phyloP scores from a whole-genome alignment of 2,329 filamentous ascomycete species.

The Aureobasidium sp. region DNA sequence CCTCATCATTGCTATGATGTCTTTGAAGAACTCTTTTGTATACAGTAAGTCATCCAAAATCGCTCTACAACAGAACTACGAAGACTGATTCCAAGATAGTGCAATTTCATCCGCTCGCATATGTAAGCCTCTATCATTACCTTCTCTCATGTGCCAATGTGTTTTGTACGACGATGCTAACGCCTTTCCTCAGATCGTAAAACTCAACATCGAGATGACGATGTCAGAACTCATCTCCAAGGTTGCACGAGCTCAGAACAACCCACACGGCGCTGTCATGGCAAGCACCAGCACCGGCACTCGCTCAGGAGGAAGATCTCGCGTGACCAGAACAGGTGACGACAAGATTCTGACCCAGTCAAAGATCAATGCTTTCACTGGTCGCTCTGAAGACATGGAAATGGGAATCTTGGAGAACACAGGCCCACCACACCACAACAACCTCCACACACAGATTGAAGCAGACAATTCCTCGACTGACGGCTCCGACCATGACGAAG shows the following conservation, averaged over 20 bases:
- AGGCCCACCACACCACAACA: constrained; percentile 1
- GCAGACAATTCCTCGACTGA: neutral
- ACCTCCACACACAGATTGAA: neutral
- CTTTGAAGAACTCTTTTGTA: constrained; percentile 38
- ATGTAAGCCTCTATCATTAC: constrained; percentile 14
- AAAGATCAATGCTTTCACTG: neutral
- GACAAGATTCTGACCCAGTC: constrained; percentile 5
- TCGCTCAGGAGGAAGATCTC: neutral
- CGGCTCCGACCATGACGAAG: neutral
- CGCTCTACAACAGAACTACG: neutral
- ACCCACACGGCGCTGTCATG: neutral
- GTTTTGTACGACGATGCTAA: neutral
- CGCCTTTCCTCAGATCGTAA: constrained; percentile 25
- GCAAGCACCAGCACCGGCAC: neutral
- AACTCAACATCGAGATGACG: constrained; percentile 44
- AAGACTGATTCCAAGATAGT: neutral
- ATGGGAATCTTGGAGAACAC: constrained; percentile 1
- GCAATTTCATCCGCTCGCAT: constrained; percentile 41
- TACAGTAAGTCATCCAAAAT: constrained; percentile 17
- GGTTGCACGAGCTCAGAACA: constrained; percentile 20
- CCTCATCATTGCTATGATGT: constrained; percentile 40
- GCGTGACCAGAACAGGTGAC: neutral
- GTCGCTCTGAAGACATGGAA: constrained; percentile 5
- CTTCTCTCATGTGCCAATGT: neutral
- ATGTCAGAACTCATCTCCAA: constrained; percentile 43